Percentiles rank a stretch among this genome's conserved stretches.
These are phyloP conservation scores for Discostella stelligeroides DNA, from an alignment of 108 stramenopile species.

Conservation along the genomic window DNA sequence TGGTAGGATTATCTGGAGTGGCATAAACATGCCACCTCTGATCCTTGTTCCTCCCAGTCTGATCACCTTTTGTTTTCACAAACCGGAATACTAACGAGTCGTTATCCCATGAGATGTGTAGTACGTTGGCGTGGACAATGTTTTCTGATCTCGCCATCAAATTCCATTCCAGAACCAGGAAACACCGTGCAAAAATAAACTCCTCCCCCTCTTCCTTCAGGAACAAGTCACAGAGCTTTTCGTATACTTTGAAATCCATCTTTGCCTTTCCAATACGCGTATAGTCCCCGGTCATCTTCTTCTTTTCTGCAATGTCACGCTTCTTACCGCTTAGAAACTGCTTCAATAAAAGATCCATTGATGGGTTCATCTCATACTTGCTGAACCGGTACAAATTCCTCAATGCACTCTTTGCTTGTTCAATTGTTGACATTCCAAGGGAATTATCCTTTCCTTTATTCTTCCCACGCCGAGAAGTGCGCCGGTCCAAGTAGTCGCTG, in stretches of 20 bases:
- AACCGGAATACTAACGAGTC: conserved; percentile 25
- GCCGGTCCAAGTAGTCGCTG: background rate
- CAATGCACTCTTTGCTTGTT: conserved; percentile 1
- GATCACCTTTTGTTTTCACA: conserved; percentile 24
- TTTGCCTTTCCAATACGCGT: conserved; percentile 2
- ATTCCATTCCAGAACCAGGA: conserved; percentile 25
- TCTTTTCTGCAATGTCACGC: background rate
- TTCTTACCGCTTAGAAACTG: conserved; percentile 1
- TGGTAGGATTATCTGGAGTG: conserved; percentile 14
- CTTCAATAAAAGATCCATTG: background rate
- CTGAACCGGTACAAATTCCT: background rate
- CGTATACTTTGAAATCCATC: conserved; percentile 13
- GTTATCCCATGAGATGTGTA: conserved; percentile 12
- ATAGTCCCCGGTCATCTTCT: conserved; percentile 1
- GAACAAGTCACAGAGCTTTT: conserved; percentile 6
- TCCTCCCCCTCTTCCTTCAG: conserved; percentile 6
- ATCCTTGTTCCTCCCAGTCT: conserved; percentile 5
- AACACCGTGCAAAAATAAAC: conserved; percentile 21
- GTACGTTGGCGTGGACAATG: conserved; percentile 15
- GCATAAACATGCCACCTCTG: conserved; percentile 32
- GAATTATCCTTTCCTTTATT: background rate
- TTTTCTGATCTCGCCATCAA: conserved; percentile 25
- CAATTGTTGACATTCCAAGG: background rate
- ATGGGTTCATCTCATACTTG: conserved; percentile 1
- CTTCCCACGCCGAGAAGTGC: background rate